Evolutionary conservation across 331 rosid species (phyloP).

Genomic region (Acacia pycnantha): DNA sequence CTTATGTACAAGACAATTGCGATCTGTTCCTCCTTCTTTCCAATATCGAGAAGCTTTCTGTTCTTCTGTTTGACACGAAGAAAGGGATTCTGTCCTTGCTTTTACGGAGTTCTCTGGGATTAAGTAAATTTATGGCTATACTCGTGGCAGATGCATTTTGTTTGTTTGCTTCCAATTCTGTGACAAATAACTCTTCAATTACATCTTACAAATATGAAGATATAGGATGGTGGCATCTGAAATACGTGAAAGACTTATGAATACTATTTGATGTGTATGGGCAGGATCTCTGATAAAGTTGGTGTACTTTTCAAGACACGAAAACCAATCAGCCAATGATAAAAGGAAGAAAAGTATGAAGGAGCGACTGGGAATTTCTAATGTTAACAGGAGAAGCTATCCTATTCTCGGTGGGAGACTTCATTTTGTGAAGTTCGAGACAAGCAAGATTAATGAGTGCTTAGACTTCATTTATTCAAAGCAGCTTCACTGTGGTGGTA

Average conservation of each 20-base stretch:
- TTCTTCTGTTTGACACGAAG: not conserved
- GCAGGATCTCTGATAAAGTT: constrained; percentile 91
- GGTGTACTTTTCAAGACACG: constrained; percentile 87
- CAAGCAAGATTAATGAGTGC: constrained; percentile 81
- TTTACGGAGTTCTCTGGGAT: not conserved
- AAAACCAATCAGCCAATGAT: constrained; percentile 57
- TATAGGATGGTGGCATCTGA: not conserved
- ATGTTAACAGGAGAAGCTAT: constrained; percentile 70
- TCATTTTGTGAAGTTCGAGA: constrained; percentile 94
- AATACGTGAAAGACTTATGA: not conserved
- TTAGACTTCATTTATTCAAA: constrained; percentile 78
- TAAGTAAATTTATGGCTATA: not conserved
- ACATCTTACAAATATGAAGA: not conserved
- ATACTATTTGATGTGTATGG: constrained; percentile 14
- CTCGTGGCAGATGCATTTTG: not conserved
- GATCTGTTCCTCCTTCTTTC: not conserved
- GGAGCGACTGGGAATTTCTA: constrained; percentile 61
- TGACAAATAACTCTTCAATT: not conserved
- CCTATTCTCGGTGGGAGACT: constrained; percentile 96
- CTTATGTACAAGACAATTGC: not conserved
- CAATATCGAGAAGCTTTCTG: not conserved
- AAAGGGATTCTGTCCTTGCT: not conserved
- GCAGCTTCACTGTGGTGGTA: constrained; percentile 87
- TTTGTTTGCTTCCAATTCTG: not conserved
- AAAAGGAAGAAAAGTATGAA: constrained; percentile 56